These are phyloP conservation scores for Phaeosphaeriaceae sp. DNA, from an alignment of 2,329 filamentous ascomycete species.

Conservation along the genomic window DNA sequence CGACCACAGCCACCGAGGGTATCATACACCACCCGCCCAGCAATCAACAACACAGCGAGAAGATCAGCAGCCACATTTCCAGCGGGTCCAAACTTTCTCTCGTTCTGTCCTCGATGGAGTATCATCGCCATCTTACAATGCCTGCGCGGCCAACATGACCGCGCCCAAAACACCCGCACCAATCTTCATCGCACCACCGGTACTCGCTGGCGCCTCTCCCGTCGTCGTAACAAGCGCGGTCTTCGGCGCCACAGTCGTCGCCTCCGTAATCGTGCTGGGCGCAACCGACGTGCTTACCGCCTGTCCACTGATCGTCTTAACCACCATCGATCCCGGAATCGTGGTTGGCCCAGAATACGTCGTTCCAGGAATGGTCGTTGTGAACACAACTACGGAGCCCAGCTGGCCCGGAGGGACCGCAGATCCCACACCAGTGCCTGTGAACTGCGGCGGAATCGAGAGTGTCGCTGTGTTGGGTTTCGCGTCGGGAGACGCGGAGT, in stretches of 20 bases:
- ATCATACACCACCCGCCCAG: not conserved
- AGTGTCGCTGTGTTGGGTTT: conserved; percentile 56
- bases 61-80: not conserved
- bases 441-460: conserved; percentile 55
- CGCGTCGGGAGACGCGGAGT: conserved; percentile 42
- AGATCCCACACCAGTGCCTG: conserved; percentile 54
- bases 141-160: conserved; percentile 32
- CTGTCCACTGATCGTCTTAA: conserved; percentile 24
- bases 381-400: conserved; percentile 48
- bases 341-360: conserved; percentile 34
- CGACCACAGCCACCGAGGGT: conserved; percentile 12
- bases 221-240: conserved; percentile 29
- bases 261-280: conserved; percentile 25
- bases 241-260: conserved; percentile 32
- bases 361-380: conserved; percentile 37
- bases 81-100: not conserved
- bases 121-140: conserved; percentile 14
- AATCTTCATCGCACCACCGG: conserved; percentile 26
- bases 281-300: conserved; percentile 25
- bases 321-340: conserved; percentile 24
- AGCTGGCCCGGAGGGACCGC: conserved; percentile 55
- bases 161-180: conserved; percentile 33
- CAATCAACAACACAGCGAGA: not conserved
- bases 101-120: not conserved
- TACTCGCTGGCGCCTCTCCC: conserved; percentile 23